Conservation (phyloP, 495 filamentous ascomycete species). For the Neurospora sublineolata region DNA sequence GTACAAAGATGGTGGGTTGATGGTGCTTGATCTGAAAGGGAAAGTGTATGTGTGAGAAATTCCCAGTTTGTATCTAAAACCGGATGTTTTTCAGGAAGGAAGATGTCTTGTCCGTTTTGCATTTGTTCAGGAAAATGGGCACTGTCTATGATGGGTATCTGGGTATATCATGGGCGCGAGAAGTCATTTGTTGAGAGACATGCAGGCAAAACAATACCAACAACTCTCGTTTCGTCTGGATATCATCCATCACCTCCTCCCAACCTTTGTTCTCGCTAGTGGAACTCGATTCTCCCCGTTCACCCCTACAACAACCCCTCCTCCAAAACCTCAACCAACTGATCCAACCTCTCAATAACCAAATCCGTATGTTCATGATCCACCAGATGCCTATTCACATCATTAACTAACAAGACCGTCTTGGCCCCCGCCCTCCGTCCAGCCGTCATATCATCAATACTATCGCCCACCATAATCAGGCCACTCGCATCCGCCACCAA, state of each 20-base stretch:
- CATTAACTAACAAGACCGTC: slow-evolving; percentile 77
- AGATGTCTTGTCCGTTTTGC: not conserved
- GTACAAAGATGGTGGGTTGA: not conserved
- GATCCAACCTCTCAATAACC: slow-evolving; percentile 53
- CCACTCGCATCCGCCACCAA: slow-evolving; percentile 34
- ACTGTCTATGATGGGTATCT: not conserved
- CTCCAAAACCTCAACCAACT: slow-evolving; percentile 60
- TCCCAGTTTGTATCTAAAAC: not conserved
- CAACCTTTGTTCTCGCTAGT: not conserved
- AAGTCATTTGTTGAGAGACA: not conserved
- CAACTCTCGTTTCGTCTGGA: not conserved
- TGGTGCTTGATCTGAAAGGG: not conserved
- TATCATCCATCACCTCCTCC: not conserved
- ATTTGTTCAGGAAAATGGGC: not conserved
- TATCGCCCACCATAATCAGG: slow-evolving; percentile 66
- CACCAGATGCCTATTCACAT: slow-evolving; percentile 60
- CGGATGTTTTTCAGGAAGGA: not conserved
- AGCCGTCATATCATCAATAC: slow-evolving; percentile 87
- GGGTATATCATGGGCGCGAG: not conserved
- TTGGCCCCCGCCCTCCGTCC: slow-evolving; percentile 76
- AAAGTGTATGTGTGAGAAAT: not conserved
- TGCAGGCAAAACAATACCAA: not conserved
- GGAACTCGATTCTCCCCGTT: not conserved
- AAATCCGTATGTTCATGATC: slow-evolving; percentile 71
- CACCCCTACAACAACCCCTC: slow-evolving; percentile 44